These are phyloP conservation scores for Lobosporangium transversale DNA, from an alignment of 192 early-diverging fungal genomes.

Conservation along the genomic window DNA sequence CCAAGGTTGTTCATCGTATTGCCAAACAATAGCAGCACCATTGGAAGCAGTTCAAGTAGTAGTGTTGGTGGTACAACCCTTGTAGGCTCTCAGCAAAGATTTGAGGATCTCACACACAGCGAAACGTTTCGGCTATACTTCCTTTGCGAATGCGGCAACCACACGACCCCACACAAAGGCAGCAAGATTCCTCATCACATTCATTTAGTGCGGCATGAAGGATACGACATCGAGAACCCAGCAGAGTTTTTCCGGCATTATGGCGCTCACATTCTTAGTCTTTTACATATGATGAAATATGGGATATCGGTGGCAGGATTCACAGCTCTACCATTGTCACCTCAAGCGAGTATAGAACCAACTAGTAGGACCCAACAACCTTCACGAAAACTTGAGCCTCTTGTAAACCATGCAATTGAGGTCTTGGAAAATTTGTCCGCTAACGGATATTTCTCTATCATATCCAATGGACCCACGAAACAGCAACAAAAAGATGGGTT, in stretches of 20 bases:
- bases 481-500: not conserved
- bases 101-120: too few species aligned
- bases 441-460: not conserved
- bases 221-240: constrained; percentile 18
- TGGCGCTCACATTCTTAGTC: constrained; percentile 12
- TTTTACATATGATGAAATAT: constrained; percentile 36
- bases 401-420: not conserved
- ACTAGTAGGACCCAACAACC: not conserved
- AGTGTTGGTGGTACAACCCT: not conserved
- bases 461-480: not conserved
- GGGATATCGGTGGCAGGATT: constrained; percentile 17
- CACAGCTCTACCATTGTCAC: constrained; percentile 4
- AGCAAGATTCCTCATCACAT: constrained; percentile 24
- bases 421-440: not conserved
- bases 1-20: constrained; percentile 26
- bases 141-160: constrained; percentile 33
- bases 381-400: not conserved
- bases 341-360: not conserved
- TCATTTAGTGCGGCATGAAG: constrained; percentile 22
- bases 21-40: not conserved
- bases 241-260: constrained; percentile 27
- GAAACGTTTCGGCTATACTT: constrained; percentile 22
- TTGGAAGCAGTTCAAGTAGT: not conserved
- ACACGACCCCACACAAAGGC: constrained; percentile 3
- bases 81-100: too few species aligned